Conservation (phyloP, 768 basidiomycete species). For the Lactarius psammicola region DNA sequence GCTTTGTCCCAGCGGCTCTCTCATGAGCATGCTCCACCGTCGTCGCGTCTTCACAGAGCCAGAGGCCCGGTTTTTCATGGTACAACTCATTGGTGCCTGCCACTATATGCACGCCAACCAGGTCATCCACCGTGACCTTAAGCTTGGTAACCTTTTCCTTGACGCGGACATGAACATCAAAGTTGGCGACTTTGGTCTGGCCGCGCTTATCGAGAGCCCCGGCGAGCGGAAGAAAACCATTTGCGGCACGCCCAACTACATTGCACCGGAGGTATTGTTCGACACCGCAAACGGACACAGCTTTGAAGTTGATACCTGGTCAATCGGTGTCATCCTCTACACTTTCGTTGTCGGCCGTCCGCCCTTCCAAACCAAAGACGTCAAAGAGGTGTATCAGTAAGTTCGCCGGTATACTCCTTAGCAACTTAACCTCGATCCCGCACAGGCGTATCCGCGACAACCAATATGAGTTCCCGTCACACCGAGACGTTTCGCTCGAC, state of each 20-base stretch:
- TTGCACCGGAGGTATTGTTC: slow-evolving; percentile 96
- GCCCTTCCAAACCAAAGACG: slow-evolving; percentile 97
- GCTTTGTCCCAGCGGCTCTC: slow-evolving; percentile 83
- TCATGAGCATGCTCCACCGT: slow-evolving; percentile 88
- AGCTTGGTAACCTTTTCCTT: slow-evolving; percentile 92
- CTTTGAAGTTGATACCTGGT: slow-evolving; percentile 99
- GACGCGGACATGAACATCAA: slow-evolving; percentile 92
- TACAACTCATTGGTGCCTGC: slow-evolving; percentile 94
- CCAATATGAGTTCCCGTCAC: slow-evolving; percentile 86
- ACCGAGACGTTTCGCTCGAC: slow-evolving; percentile 66
- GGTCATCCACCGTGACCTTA: slow-evolving; percentile 97
- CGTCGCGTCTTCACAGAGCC: slow-evolving; percentile 88
- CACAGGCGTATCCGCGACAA: slow-evolving; percentile 88
- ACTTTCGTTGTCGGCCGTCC: slow-evolving; percentile 93
- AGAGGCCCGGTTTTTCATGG: slow-evolving; percentile 88
- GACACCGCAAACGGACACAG: slow-evolving; percentile 95
- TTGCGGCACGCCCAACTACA: slow-evolving; percentile 98
- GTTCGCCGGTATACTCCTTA: slow-evolving; percentile 30
- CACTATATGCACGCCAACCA: slow-evolving; percentile 97
- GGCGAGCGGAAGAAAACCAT: slow-evolving; percentile 99
- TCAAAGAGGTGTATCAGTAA: slow-evolving; percentile 93
- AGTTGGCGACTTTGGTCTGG: slow-evolving; percentile 96
- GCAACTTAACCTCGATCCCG: slow-evolving; percentile 7
- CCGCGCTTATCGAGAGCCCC: slow-evolving; percentile 93
- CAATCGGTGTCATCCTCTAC: slow-evolving; percentile 94